Percentiles rank a stretch among this genome's conserved stretches.
Conservation (phyloP, 495 filamentous ascomycete species). For the Letharia lupina region DNA sequence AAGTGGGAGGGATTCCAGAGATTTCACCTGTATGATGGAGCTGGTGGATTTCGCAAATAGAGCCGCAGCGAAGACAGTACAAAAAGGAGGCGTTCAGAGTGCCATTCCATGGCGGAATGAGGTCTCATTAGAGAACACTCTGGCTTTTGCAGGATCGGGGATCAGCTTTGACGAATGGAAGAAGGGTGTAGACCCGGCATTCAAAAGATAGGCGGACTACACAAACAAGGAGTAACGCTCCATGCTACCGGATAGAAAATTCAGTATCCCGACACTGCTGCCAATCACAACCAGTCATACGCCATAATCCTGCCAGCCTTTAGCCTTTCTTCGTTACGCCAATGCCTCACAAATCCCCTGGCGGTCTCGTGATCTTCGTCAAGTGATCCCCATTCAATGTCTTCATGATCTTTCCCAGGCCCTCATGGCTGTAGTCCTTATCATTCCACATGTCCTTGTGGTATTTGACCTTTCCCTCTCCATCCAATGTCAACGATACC, state of each 20-base stretch:
- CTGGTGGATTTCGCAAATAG: conserved; percentile 58
- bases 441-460: conserved; percentile 48
- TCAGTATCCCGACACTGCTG: neutral
- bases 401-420: conserved; percentile 40
- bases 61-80: conserved; percentile 69
- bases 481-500: conserved; percentile 36
- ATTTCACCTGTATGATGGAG: conserved; percentile 41
- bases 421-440: conserved; percentile 44
- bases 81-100: conserved; percentile 70
- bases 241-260: neutral
- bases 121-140: conserved; percentile 12
- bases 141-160: neutral
- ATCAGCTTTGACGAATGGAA: conserved; percentile 12
- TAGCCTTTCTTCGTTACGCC: neutral
- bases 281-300: neutral
- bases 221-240: no score
- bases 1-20: conserved; percentile 37
- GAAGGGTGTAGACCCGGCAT: neutral
- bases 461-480: conserved; percentile 38
- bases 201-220: neutral
- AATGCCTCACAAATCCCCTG: conserved; percentile 22
- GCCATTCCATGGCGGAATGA: conserved; percentile 87
- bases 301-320: neutral
- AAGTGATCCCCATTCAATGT: conserved; percentile 42
- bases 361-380: conserved; percentile 34